A percentile compares a stretch with the other conserved stretches of the same genome.
Evolutionary conservation across 768 basidiomycete species (phyloP).

Genomic region (Lactarius hatsudake): DNA sequence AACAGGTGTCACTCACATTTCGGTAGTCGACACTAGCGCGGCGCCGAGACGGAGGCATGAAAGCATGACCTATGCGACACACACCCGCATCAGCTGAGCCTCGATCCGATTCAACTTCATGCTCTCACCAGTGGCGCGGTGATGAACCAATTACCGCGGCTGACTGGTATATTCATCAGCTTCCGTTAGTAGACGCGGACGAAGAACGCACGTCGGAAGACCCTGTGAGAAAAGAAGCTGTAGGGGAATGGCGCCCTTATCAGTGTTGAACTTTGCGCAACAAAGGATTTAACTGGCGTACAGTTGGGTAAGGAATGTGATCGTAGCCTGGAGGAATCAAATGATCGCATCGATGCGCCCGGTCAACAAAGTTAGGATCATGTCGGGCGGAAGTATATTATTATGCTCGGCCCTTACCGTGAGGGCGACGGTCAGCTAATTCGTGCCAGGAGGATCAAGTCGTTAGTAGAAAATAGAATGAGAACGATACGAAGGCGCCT

Average conservation of each 20-base stretch:
- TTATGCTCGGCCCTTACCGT: conserved; percentile 1
- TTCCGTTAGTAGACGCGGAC: neutral
- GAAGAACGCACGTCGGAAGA: conserved; percentile 12
- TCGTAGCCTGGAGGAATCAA: neutral
- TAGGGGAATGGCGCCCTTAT: neutral
- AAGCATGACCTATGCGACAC: conserved; percentile 1
- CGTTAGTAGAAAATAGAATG: neutral
- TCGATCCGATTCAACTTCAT: neutral
- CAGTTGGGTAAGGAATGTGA: conserved; percentile 15
- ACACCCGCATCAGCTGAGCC: neutral
- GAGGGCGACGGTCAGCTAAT: conserved; percentile 17
- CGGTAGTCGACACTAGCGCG: conserved; percentile 6
- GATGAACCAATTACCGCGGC: conserved; percentile 11
- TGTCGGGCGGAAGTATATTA: no score
- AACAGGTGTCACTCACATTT: conserved; percentile 11
- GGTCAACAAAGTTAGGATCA: neutral
- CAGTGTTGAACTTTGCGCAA: neutral
- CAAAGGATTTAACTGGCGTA: neutral
- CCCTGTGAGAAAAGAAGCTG: conserved; percentile 18
- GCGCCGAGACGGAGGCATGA: neutral
- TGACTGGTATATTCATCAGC: conserved; percentile 1
- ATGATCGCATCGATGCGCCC: neutral
- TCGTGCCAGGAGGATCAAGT: neutral
- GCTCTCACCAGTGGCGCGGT: conserved; percentile 14
- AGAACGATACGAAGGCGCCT: neutral